These are phyloP conservation scores for Puya raimondii DNA, from an alignment of 176 grass and related monocot species.

Conservation along the genomic window DNA sequence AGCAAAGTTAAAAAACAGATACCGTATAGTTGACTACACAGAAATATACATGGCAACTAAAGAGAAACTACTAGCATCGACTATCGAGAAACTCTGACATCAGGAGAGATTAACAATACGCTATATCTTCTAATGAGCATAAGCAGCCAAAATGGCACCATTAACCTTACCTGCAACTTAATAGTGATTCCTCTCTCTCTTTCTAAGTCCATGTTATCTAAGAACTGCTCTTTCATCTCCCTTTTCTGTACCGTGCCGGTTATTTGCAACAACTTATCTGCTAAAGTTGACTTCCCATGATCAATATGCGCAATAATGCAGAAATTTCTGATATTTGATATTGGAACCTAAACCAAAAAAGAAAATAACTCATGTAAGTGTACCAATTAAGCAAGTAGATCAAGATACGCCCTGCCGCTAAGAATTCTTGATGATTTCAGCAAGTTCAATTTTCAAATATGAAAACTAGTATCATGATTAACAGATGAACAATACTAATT, in stretches of 20 bases:
- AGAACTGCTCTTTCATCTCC: conserved; percentile 96
- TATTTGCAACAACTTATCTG: conserved; percentile 82
- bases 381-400: not conserved
- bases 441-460: no score
- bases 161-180: conserved; percentile 66
- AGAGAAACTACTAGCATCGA: no score
- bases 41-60: no score
- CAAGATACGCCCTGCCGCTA: not conserved
- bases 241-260: conserved; percentile 85
- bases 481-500: no score
- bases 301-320: conserved; percentile 95
- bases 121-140: not conserved
- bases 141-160: not conserved
- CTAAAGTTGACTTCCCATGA: conserved; percentile 94
- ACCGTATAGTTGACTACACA: no score
- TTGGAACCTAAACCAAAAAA: conserved; percentile 52
- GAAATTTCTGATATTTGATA: conserved; percentile 97
- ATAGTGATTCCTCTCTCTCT: conserved; percentile 99
- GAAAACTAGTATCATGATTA: no score
- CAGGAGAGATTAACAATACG: no score
- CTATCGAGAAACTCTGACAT: no score
- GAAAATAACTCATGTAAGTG: not conserved
- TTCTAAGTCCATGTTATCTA: conserved; percentile 98
- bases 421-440: not conserved
- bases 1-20: no score